Evolutionary conservation across 2,329 filamentous ascomycete species (phyloP), one percentile per base, ranked within the genome.

Genomic region (Colletotrichum plurivorum): DNA sequence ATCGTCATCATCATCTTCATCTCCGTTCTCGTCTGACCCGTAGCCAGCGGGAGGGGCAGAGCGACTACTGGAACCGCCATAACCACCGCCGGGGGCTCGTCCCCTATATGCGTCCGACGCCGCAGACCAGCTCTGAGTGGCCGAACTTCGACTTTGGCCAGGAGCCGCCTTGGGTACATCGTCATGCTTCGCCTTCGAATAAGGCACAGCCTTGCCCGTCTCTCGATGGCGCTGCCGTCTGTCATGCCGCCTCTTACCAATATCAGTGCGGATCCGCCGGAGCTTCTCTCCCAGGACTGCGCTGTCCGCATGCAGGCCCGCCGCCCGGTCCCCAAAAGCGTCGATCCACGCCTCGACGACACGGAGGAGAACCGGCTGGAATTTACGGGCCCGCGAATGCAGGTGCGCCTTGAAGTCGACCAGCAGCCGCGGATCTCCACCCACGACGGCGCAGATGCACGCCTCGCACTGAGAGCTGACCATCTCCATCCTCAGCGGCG

Each of bases 391-490:
- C 41, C 86, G 80, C 39, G 82, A 80, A 10, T 82, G 31, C 62
- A 88, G 72, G 48, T 79, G 76, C 3, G 84, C 82, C 31, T 83
- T 76, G 39, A 90, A 73, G 72, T 87, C 85, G 6, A 78, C 74
- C 2, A 90, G 75, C 1, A 82, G 71, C 16, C 78, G 74, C 5
- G 73, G 75, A 39, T 80, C 79, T 0, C 83, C 83, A 2, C 87
- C 87, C 0, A 90, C 73, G 3, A 79, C 78, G 2, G 84, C 80
- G 13, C 89, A 75, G 31, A 87, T 83, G 70, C 88, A 90, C 2
- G 86, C 87, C 72, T 88, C 84, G 70, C 88, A 90, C 15, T 78
- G 76, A 7, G 75, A 78, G 36, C 70, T 64, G 4, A 84, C 75
- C 12, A 70, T 56, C 7, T 70, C 73, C 43, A 79, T 52, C 46